A percentile compares a stretch with the other conserved stretches of the same genome.
Conservation (phyloP, 2,329 filamentous ascomycete genomes). For the Beauveria brongniartii region DNA sequence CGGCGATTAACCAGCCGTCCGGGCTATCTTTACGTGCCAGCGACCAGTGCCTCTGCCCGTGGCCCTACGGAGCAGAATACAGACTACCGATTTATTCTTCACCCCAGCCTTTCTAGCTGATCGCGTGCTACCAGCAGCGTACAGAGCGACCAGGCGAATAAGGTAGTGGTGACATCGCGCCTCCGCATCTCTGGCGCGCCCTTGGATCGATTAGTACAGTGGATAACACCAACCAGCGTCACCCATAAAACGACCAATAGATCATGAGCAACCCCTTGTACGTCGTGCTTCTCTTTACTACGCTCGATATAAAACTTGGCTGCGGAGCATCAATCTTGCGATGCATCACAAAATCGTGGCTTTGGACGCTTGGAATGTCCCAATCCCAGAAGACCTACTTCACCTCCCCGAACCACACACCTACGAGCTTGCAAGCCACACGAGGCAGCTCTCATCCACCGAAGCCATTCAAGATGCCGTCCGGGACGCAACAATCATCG, state of each 20-base stretch:
- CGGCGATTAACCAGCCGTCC: no score
- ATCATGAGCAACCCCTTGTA: background rate
- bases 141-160: no score
- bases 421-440: background rate
- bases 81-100: no score
- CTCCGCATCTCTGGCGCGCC: background rate
- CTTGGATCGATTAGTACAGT: background rate
- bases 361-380: conserved; percentile 2
- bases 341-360: conserved; percentile 8
- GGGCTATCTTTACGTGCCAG: no score
- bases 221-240: background rate
- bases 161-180: background rate
- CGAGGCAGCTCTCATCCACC: background rate
- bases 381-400: background rate
- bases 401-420: background rate
- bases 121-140: no score
- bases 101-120: no score
- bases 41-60: no score
- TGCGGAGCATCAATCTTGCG: background rate
- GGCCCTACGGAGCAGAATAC: no score
- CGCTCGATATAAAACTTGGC: background rate
- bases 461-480: background rate
- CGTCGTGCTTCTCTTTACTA: background rate
- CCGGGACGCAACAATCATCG: background rate
- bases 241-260: background rate